phyloP scores from a whole-genome alignment of 352 stramenopile species.

The Thalassiosira exigua region DNA sequence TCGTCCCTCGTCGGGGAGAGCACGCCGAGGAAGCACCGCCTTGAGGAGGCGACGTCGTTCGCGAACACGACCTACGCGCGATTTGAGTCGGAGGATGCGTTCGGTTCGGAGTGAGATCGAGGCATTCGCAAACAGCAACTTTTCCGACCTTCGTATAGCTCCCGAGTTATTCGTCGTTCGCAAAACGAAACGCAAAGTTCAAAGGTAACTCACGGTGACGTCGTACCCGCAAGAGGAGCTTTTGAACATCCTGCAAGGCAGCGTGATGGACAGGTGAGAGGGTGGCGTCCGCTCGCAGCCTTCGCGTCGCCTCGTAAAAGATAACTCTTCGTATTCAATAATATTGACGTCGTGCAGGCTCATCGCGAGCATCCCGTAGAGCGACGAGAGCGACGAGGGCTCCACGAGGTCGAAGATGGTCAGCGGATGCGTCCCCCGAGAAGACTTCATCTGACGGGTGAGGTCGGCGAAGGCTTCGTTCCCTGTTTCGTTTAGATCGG shows the following conservation, averaged over 20 bases:
- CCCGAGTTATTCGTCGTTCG: too few species aligned
- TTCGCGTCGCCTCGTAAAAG: too few species aligned
- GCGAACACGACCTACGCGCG: slow-evolving; percentile 46
- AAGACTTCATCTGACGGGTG: slow-evolving; percentile 8
- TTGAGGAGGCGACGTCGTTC: slow-evolving; percentile 19
- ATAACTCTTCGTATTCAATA: slow-evolving; percentile 14
- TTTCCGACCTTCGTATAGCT: too few species aligned
- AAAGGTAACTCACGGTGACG: too few species aligned
- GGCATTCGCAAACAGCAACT: too few species aligned
- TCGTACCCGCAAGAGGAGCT: slow-evolving; percentile 22
- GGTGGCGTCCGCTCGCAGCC: too few species aligned
- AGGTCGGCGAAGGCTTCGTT: slow-evolving; percentile 42
- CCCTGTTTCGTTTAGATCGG: too few species aligned
- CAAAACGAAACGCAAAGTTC: too few species aligned
- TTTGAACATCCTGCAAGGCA: slow-evolving; percentile 34
- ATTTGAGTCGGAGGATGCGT: too few species aligned
- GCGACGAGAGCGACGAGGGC: slow-evolving; percentile 27
- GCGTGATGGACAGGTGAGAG: slow-evolving; percentile 56
- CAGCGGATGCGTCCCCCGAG: slow-evolving; percentile 1
- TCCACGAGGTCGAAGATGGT: slow-evolving; percentile 58
- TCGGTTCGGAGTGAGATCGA: too few species aligned
- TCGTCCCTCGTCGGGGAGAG: slow-evolving; percentile 15
- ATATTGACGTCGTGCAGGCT: slow-evolving; percentile 36
- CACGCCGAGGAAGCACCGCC: slow-evolving; percentile 48
- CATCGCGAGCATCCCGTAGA: slow-evolving; percentile 51